Evolutionary conservation across 352 stramenopile species (phyloP).

Genomic region (Phytophthora colocasiae): DNA sequence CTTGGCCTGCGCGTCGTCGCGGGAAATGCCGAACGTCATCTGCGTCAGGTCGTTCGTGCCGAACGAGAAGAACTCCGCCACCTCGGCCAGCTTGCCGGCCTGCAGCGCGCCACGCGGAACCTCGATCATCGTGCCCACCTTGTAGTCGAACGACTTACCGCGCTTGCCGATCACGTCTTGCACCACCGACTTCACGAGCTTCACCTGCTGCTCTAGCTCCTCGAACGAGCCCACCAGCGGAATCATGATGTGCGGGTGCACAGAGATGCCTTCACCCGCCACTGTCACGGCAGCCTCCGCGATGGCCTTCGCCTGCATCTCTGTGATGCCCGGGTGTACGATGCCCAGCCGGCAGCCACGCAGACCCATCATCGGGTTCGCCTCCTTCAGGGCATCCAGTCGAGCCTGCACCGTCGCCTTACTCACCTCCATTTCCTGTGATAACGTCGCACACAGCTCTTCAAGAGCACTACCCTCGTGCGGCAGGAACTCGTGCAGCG

Average conservation of each 20-base stretch:
- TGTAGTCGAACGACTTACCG: slow-evolving; percentile 35
- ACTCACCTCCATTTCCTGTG: slow-evolving; percentile 27
- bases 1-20: slow-evolving; percentile 34
- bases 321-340: slow-evolving; percentile 36
- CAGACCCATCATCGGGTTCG: slow-evolving; percentile 42
- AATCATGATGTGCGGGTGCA: slow-evolving; percentile 35
- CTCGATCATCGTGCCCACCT: slow-evolving; percentile 38
- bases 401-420: slow-evolving; percentile 30
- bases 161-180: slow-evolving; percentile 31
- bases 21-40: slow-evolving; percentile 37
- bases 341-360: slow-evolving; percentile 34
- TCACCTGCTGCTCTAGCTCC: slow-evolving; percentile 36
- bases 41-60: slow-evolving; percentile 37
- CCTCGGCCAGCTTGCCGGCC: slow-evolving; percentile 32
- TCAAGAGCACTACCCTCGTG: slow-evolving; percentile 31
- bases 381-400: slow-evolving; percentile 31
- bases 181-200: slow-evolving; percentile 32
- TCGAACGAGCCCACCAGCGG: slow-evolving; percentile 31
- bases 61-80: slow-evolving; percentile 37
- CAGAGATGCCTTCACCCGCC: slow-evolving; percentile 25
- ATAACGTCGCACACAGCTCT: slow-evolving; percentile 30
- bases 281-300: slow-evolving; percentile 28
- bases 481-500: slow-evolving; percentile 32
- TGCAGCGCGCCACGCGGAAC: slow-evolving; percentile 31
- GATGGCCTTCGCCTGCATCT: slow-evolving; percentile 41